Evolutionary conservation across 805 yeast species (phyloP).

Genomic region (Yamadazyma insecticola): DNA sequence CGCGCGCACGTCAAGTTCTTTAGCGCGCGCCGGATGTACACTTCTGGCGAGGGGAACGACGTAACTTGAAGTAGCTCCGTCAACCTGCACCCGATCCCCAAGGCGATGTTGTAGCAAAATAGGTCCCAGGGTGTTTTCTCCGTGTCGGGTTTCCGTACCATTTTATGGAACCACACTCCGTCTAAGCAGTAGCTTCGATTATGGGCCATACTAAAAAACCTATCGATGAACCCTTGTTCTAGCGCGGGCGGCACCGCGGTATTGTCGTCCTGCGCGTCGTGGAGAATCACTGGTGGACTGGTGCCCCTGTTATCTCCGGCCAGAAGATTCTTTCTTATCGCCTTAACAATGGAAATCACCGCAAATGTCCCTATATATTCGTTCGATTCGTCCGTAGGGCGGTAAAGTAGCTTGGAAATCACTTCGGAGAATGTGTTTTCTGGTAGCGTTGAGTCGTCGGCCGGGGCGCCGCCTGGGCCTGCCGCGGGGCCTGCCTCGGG

Average conservation of each 20-base stretch:
- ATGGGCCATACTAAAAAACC: conserved; percentile 12
- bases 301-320: neutral
- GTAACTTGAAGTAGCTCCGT: conserved; percentile 8
- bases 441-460: too few relatives aligned
- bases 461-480: too few relatives aligned
- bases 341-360: conserved; percentile 10
- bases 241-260: conserved; percentile 1
- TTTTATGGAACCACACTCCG: conserved; percentile 7
- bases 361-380: conserved; percentile 13
- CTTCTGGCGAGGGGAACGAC: conserved; percentile 8
- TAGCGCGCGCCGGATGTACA: conserved; percentile 8
- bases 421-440: too few relatives aligned
- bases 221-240: conserved; percentile 5
- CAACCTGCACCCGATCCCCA: conserved; percentile 12
- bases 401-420: too few relatives aligned
- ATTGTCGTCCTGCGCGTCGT: conserved; percentile 1
- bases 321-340: conserved; percentile 6
- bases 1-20: conserved; percentile 4
- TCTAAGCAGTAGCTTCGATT: conserved; percentile 9
- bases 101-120: conserved; percentile 9
- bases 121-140: conserved; percentile 8
- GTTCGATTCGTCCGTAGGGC: conserved; percentile 4
- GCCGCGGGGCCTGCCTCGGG: too few relatives aligned
- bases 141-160: neutral
- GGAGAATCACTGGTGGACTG: conserved; percentile 4